Conservation (phyloP, 345 rosid genomes). For the Salix purpurea region DNA sequence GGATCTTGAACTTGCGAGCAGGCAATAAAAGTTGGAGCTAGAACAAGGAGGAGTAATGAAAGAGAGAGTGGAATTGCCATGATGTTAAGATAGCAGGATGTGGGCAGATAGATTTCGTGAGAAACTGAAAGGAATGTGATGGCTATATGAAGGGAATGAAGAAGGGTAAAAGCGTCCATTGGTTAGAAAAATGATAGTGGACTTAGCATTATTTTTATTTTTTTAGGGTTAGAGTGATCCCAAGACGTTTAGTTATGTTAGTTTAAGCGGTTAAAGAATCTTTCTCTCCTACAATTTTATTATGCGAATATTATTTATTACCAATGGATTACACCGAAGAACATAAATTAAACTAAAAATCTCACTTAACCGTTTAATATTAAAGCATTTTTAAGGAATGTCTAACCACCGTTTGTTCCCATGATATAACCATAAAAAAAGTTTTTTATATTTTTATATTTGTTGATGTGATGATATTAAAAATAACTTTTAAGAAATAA, state of each 20-base stretch:
- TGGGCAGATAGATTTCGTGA: neutral
- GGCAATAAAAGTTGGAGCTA: neutral
- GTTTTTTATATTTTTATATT: no score
- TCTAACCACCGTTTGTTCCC: no score
- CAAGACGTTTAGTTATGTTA: neutral
- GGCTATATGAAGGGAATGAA: constrained; percentile 16
- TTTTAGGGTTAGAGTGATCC: neutral
- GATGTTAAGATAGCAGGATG: no score
- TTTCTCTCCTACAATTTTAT: neutral
- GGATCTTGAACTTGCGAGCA: constrained; percentile 25
- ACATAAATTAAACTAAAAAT: no score
- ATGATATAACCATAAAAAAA: no score
- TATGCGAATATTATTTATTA: no score
- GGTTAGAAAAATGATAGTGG: neutral
- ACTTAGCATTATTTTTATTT: no score
- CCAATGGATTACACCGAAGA: no score
- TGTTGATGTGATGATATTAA: no score
- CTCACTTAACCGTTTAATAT: no score
- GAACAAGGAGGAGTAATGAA: neutral
- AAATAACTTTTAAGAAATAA: no score
- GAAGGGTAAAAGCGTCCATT: neutral
- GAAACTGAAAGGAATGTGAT: neutral
- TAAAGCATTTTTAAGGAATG: no score
- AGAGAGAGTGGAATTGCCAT: constrained; percentile 20
- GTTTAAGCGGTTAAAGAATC: neutral